These are phyloP conservation scores for Ophiostoma fasciatum DNA, from an alignment of 2,329 filamentous ascomycete genomes.

Conservation along the genomic window DNA sequence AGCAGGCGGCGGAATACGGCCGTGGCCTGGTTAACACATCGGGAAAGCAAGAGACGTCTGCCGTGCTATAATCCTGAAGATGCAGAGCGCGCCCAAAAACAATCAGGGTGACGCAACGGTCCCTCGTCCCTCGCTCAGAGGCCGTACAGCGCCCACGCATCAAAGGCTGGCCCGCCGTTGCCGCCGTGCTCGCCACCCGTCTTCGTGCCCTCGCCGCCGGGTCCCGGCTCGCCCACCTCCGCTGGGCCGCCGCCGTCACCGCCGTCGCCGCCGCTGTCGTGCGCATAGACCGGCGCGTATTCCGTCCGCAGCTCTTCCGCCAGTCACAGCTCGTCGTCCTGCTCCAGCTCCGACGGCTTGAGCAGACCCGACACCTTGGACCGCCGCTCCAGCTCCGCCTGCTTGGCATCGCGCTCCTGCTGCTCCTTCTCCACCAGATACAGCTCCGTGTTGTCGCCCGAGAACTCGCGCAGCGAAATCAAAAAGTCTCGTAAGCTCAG, in stretches of 20 bases:
- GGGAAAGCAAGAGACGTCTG: too few relatives aligned
- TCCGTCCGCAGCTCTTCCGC: constrained; percentile 51
- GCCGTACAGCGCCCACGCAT: constrained; percentile 12
- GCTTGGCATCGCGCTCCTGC: constrained; percentile 70
- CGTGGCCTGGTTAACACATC: too few relatives aligned
- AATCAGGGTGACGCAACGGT: too few relatives aligned
- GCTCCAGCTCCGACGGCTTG: constrained; percentile 92
- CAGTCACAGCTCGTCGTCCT: constrained; percentile 83
- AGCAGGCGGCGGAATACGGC: too few relatives aligned
- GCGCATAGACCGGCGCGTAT: constrained; percentile 29
- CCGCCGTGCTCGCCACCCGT: not conserved
- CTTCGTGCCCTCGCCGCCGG: not conserved
- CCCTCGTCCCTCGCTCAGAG: too few relatives aligned
- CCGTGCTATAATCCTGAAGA: too few relatives aligned
- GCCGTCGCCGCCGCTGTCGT: not conserved
- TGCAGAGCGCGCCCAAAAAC: too few relatives aligned
- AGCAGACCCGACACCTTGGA: constrained; percentile 92
- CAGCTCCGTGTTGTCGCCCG: constrained; percentile 86
- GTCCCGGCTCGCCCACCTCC: not conserved
- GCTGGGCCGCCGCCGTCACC: too few relatives aligned
- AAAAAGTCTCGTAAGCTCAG: constrained; percentile 92
- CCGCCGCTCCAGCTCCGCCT: constrained; percentile 77
- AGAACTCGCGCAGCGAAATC: constrained; percentile 92
- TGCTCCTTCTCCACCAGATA: constrained; percentile 92
- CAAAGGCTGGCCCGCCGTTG: constrained; percentile 3